phyloP scores from a whole-genome alignment of 495 filamentous ascomycete species.

The Umbilicaria muhlenbergii region DNA sequence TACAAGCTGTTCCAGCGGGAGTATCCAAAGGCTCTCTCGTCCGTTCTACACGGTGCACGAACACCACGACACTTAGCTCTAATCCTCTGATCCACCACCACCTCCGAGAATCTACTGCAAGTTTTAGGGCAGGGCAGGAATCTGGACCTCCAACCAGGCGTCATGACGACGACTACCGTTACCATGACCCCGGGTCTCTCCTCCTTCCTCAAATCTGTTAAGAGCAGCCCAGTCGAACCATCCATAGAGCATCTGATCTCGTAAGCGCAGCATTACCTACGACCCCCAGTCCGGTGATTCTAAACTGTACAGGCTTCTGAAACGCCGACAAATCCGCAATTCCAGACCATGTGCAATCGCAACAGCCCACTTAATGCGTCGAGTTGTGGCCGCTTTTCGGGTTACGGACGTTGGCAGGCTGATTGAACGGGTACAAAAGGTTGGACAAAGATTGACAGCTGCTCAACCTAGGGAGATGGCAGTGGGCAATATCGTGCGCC shows the following conservation, averaged over 20 bases:
- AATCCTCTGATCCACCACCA: too few relatives aligned
- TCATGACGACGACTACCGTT: constrained; percentile 33
- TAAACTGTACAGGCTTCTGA: constrained; percentile 48
- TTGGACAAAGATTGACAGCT: constrained; percentile 56
- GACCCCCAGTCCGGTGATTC: constrained; percentile 1
- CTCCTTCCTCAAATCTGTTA: constrained; percentile 64
- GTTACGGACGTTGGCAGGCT: constrained; percentile 51
- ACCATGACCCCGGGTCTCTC: constrained; percentile 51
- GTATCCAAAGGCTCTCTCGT: too few relatives aligned
- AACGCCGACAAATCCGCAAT: constrained; percentile 74
- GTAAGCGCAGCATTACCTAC: constrained; percentile 28
- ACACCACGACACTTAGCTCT: too few relatives aligned
- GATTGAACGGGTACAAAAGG: constrained; percentile 56
- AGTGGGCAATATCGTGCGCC: constrained; percentile 83
- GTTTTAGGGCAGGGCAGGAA: too few relatives aligned
- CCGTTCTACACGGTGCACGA: too few relatives aligned
- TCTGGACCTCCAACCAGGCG: not conserved
- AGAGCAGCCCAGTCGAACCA: constrained; percentile 52
- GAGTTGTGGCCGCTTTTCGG: constrained; percentile 59
- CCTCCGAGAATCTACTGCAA: too few relatives aligned
- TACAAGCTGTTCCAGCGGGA: too few relatives aligned
- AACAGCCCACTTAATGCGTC: constrained; percentile 71
- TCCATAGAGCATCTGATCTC: constrained; percentile 70
- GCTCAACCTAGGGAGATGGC: constrained; percentile 82
- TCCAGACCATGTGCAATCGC: constrained; percentile 79